Percentiles rank a stretch among this genome's conserved stretches.
phyloP scores from a whole-genome alignment of 768 basidiomycete genomes.

The Russula virescens region DNA sequence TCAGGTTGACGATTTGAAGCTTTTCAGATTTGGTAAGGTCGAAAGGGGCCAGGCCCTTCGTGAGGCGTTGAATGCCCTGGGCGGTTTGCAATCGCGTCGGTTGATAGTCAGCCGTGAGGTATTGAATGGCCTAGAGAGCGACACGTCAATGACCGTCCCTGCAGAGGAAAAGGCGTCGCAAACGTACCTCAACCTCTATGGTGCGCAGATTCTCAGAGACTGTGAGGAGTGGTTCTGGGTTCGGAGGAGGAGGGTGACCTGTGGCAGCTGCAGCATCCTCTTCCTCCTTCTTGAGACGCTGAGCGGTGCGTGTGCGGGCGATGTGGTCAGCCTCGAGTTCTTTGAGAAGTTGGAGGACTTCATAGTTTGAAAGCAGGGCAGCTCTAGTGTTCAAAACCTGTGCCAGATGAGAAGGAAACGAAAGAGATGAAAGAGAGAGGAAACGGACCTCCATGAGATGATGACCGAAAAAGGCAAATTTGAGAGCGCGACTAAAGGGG shows the following conservation, averaged over 20 bases:
- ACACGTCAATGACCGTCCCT: too few species aligned
- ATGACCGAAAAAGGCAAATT: slow-evolving; percentile 17
- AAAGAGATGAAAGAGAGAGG: background rate
- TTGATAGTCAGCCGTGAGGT: slow-evolving; percentile 71
- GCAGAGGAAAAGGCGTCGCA: background rate
- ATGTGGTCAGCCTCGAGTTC: slow-evolving; percentile 72
- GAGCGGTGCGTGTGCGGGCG: slow-evolving; percentile 58
- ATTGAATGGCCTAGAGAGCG: slow-evolving; percentile 75
- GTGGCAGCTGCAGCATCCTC: slow-evolving; percentile 47
- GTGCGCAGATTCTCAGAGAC: slow-evolving; percentile 79
- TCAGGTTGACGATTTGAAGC: slow-evolving; percentile 84
- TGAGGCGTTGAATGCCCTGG: slow-evolving; percentile 57
- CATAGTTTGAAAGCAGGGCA: slow-evolving; percentile 80
- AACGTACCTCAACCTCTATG: slow-evolving; percentile 71
- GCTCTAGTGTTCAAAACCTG: slow-evolving; percentile 66
- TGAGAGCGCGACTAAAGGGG: too few species aligned
- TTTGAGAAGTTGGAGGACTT: slow-evolving; percentile 73
- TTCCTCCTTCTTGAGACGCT: slow-evolving; percentile 64
- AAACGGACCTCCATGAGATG: slow-evolving; percentile 17
- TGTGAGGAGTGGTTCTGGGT: slow-evolving; percentile 39
- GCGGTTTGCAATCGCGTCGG: slow-evolving; percentile 62
- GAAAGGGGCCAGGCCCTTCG: slow-evolving; percentile 60
- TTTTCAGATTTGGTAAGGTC: slow-evolving; percentile 57
- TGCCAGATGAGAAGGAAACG: background rate
- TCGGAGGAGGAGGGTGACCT: slow-evolving; percentile 31